A percentile compares a stretch with the other conserved stretches of the same genome.
Conservation (phyloP, 305 asterid species). For the Ruellia speciosa region DNA sequence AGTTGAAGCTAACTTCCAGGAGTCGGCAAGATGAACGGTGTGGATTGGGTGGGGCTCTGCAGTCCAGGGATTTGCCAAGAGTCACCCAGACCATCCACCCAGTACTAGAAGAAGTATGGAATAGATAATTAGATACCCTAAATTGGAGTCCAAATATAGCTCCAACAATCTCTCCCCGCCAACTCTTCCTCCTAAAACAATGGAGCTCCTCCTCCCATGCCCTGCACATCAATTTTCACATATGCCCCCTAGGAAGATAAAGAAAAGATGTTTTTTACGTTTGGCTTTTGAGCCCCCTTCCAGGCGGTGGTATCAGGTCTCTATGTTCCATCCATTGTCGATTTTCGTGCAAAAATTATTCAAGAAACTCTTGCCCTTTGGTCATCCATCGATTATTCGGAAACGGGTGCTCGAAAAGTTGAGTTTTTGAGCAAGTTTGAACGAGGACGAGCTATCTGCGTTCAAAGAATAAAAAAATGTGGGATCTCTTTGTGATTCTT, state of each 20-base stretch:
- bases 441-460: conserved; percentile 19
- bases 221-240: conserved; percentile 31
- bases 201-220: conserved; percentile 37
- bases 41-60: neutral
- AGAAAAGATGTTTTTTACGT: conserved; percentile 19
- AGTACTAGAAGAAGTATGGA: neutral
- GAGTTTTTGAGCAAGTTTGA: conserved; percentile 16
- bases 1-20: too few relatives aligned
- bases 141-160: conserved; percentile 29
- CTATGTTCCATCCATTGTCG: conserved; percentile 13
- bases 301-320: conserved; percentile 20
- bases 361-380: conserved; percentile 2
- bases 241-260: conserved; percentile 28
- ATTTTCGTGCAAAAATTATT: conserved; percentile 8
- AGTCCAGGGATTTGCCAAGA: neutral
- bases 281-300: conserved; percentile 1
- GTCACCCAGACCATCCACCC: neutral
- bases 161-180: conserved; percentile 77
- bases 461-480: neutral
- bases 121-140: conserved; percentile 2
- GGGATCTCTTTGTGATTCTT: conserved; percentile 18
- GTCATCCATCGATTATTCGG: conserved; percentile 20
- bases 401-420: conserved; percentile 16
- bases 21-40: too few relatives aligned
- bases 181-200: conserved; percentile 53